Base-by-base conservation (phyloP, 805 yeast species). In the Ogataea trehaloabstinens region DNA sequence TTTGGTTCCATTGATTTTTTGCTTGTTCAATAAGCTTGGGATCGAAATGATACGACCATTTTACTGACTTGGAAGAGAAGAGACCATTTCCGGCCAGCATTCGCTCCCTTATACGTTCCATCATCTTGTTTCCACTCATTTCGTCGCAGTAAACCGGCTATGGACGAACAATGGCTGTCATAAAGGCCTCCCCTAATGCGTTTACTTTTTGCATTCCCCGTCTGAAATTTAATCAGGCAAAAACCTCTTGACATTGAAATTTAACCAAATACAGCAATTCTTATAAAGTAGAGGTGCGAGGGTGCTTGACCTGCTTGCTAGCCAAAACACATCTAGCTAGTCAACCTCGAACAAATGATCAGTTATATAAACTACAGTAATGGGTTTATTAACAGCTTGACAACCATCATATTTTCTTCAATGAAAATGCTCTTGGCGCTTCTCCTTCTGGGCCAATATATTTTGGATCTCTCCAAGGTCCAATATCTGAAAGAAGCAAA, bases 381-480 rank as follows among this genome's bases (percentile, higher is more conserved):
- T n/a, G n/a, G n/a, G n/a, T n/a, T n/a, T n/a, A n/a, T n/a, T n/a
- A n/a, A n/a, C n/a, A n/a, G n/a, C n/a, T n/a, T n/a, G n/a, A 22
- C 25, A 22, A 27, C 30, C 17, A 16, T 27, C 17, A 12, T 8
- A 11, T n/a, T 24, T 33, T 18, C 27, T 32, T 40, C 7, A 38
- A 20, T 13, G 27, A 24, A 38, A 73, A 70, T 13, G 78, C 71
- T 54, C 66, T 70, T 58, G 96, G 96, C 37, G 95, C 95, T 65
- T 82, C 87, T 48, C 96, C 96, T 68, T 90, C 98, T 42, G 96
- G 95, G 11, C 97, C 98, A 60, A 89, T 82, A 66, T 57, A 91
- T 66, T 84, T 55, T 22, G 82, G 70, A 46, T 91, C 93, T 75
- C 96, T 85, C 99, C 99, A 93, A 48, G 99, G 99, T 51, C 99